Conservation (phyloP, 257 asterid genomes). For the Nicotiana noctiflora region DNA sequence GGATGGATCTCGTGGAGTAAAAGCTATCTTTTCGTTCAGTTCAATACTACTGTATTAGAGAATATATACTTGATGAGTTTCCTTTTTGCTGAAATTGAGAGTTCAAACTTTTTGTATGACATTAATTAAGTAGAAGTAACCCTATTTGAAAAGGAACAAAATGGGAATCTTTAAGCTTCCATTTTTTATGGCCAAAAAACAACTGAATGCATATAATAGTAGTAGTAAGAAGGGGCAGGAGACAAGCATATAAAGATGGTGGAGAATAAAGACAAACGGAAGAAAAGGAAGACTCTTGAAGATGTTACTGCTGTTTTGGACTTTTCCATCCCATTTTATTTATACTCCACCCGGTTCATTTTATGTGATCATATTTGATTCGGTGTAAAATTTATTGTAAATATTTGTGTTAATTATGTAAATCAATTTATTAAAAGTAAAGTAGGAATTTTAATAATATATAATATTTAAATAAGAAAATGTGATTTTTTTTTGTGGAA, state of each 20-base stretch:
- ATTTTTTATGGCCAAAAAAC: background rate
- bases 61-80: too few relatives aligned
- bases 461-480: too few relatives aligned
- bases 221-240: conserved; percentile 9
- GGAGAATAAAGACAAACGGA: conserved; percentile 48
- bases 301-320: conserved; percentile 22
- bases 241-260: conserved; percentile 70
- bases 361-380: too few relatives aligned
- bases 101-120: background rate
- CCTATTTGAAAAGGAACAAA: conserved; percentile 9
- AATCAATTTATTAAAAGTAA: too few relatives aligned
- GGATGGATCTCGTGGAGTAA: conserved; percentile 23
- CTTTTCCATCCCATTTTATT: background rate
- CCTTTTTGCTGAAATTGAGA: background rate
- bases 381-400: too few relatives aligned
- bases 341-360: too few relatives aligned
- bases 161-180: conserved; percentile 21
- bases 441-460: too few relatives aligned
- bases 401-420: too few relatives aligned
- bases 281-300: conserved; percentile 39
- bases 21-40: background rate
- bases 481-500: too few relatives aligned
- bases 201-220: background rate
- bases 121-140: background rate
- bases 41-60: too few relatives aligned